These are phyloP conservation scores for Colletotrichum liriopes DNA, from an alignment of 2,329 filamentous ascomycete genomes.

Conservation along the genomic window DNA sequence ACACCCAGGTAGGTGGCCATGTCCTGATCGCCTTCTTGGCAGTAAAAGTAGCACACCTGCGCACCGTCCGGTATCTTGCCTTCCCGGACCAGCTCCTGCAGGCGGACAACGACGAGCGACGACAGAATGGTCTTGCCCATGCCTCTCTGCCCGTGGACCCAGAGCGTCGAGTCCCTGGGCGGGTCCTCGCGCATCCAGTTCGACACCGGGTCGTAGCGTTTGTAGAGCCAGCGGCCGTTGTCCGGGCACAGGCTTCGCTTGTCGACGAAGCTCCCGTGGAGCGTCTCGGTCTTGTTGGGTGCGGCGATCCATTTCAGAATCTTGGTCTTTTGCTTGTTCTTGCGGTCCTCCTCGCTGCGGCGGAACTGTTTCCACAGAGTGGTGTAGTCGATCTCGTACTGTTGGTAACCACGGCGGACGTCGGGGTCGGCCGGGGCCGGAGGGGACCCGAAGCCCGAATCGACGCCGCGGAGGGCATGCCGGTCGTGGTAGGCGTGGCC, in stretches of 20 bases:
- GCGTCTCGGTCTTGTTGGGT: conserved; percentile 4
- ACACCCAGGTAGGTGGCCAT: conserved; percentile 50
- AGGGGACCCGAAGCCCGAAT: conserved; percentile 18
- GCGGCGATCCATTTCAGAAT: conserved; percentile 32
- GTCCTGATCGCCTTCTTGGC: conserved; percentile 50
- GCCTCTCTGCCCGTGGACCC: conserved; percentile 53
- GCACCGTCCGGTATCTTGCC: conserved; percentile 27
- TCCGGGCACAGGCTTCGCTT: conserved; percentile 9
- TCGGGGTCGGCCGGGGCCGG: background rate
- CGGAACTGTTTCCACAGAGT: background rate
- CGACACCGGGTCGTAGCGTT: conserved; percentile 18
- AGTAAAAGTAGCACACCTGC: conserved; percentile 59
- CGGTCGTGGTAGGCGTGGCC: background rate
- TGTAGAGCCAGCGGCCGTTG: conserved; percentile 35
- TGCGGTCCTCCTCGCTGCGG: background rate
- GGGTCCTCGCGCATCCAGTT: conserved; percentile 43
- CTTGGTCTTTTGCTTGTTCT: conserved; percentile 5
- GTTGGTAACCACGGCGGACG: background rate
- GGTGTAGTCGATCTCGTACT: conserved; percentile 2
- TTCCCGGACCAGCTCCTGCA: conserved; percentile 31
- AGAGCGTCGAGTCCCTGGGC: conserved; percentile 48
- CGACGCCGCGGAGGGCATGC: background rate
- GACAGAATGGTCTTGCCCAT: conserved; percentile 60
- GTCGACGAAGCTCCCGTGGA: conserved; percentile 13
- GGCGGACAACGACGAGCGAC: conserved; percentile 55